These are phyloP conservation scores for Eugenia klotzschiana DNA, from an alignment of 441 rosid genomes.

Conservation along the genomic window DNA sequence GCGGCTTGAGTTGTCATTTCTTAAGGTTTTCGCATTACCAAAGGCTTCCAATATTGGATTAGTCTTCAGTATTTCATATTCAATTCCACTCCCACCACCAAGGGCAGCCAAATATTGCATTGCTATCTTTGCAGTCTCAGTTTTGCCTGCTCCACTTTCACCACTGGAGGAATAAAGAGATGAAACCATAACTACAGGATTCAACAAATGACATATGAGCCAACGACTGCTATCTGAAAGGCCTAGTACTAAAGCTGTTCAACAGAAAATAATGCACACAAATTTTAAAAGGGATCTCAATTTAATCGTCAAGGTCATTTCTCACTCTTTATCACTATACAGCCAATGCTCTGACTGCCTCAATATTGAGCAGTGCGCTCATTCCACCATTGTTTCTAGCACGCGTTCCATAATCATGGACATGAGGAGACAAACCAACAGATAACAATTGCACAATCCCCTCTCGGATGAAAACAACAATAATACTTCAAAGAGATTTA, in stretches of 20 bases:
- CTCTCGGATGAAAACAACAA: neutral
- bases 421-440: neutral
- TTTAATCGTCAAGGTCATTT: neutral
- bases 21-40: conserved; percentile 93
- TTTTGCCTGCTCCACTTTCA: conserved; percentile 99
- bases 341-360: neutral
- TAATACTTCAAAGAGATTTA: neutral
- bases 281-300: neutral
- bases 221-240: neutral
- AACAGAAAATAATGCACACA: neutral
- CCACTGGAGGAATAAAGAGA: conserved; percentile 46
- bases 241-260: neutral
- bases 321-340: neutral
- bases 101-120: conserved; percentile 99
- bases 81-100: conserved; percentile 99
- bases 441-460: neutral
- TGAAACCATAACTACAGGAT: conserved; percentile 2
- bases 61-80: conserved; percentile 88
- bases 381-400: neutral
- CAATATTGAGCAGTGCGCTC: neutral
- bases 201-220: neutral
- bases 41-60: conserved; percentile 97
- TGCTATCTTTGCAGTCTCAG: conserved; percentile 98
- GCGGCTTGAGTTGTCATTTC: conserved; percentile 97
- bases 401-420: neutral